Conservation (phyloP, 371 early-diverging fungal species). For the Actinomortierella ambigua region DNA sequence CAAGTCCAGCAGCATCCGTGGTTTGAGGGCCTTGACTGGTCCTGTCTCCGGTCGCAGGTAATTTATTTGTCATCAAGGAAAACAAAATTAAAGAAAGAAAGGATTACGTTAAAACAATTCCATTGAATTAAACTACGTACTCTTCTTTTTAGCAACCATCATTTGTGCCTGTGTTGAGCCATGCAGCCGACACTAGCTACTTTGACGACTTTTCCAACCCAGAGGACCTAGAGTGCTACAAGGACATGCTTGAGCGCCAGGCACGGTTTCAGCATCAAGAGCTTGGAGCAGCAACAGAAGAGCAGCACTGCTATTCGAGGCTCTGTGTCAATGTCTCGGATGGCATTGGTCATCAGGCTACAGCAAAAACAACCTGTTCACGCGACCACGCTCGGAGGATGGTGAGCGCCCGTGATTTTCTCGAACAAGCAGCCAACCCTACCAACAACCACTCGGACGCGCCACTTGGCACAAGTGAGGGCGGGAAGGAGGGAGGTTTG, state of each 20-base stretch:
- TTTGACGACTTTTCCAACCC: conserved; percentile 84
- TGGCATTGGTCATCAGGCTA: no score
- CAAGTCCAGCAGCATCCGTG: conserved; percentile 75
- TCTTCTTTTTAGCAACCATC: conserved; percentile 56
- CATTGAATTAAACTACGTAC: no score
- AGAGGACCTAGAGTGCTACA: conserved; percentile 73
- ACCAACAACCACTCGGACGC: no score
- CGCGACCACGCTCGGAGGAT: no score
- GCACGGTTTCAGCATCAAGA: conserved; percentile 31
- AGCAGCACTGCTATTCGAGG: no score
- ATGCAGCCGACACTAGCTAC: conserved; percentile 77
- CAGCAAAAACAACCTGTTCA: no score
- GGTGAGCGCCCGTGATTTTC: no score
- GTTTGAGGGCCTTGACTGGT: conserved; percentile 78
- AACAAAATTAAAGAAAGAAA: background rate
- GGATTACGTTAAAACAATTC: background rate
- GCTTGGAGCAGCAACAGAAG: conserved; percentile 2
- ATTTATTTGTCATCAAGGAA: conserved; percentile 33
- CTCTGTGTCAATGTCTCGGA: no score
- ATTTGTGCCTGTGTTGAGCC: conserved; percentile 74
- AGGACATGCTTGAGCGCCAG: conserved; percentile 69
- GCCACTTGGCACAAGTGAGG: no score
- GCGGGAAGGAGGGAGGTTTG: no score
- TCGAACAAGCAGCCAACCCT: no score
- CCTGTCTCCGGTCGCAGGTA: conserved; percentile 53